These are phyloP conservation scores for Microdochium nivale DNA, from an alignment of 2,329 filamentous ascomycete species.

Conservation along the genomic window DNA sequence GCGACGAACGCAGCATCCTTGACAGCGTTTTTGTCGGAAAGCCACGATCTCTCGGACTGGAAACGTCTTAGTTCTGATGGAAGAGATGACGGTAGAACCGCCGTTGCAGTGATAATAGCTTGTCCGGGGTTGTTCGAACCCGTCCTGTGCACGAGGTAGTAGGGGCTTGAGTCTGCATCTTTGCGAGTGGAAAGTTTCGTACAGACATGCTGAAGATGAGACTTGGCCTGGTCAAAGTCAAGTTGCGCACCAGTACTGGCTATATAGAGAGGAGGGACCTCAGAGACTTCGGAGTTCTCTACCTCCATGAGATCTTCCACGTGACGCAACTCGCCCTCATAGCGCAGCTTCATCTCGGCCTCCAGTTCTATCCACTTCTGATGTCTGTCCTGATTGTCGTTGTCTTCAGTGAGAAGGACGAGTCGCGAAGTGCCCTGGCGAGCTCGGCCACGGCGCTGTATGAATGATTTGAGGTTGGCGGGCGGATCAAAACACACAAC, in stretches of 20 bases:
- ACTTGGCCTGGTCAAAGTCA: conserved; percentile 62
- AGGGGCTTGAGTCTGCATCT: conserved; percentile 57
- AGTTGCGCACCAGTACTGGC: conserved; percentile 50
- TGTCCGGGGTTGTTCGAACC: conserved; percentile 11
- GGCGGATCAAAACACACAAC: conserved; percentile 49
- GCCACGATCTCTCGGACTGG: conserved; percentile 50
- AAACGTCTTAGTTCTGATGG: conserved; percentile 50
- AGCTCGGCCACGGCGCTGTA: conserved; percentile 47
- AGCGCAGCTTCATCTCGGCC: conserved; percentile 60
- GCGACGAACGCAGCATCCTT: conserved; percentile 81
- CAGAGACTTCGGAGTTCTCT: conserved; percentile 32
- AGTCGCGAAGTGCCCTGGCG: conserved; percentile 41
- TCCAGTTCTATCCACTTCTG: conserved; percentile 60
- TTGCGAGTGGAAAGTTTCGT: conserved; percentile 44
- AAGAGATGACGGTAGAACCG: conserved; percentile 64
- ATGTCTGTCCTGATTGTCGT: conserved; percentile 12
- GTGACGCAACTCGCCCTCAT: conserved; percentile 54
- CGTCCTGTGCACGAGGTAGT: conserved; percentile 48
- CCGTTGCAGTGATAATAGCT: conserved; percentile 42
- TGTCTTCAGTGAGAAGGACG: conserved; percentile 32
- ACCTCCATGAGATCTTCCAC: conserved; percentile 32
- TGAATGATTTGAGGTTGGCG: conserved; percentile 44
- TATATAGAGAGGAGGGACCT: conserved; percentile 25
- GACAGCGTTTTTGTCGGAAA: conserved; percentile 60
- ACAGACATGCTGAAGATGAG: conserved; percentile 81